phyloP scores from a whole-genome alignment of 2,329 filamentous ascomycete species.

The Ophiocordyceps robertsii region DNA sequence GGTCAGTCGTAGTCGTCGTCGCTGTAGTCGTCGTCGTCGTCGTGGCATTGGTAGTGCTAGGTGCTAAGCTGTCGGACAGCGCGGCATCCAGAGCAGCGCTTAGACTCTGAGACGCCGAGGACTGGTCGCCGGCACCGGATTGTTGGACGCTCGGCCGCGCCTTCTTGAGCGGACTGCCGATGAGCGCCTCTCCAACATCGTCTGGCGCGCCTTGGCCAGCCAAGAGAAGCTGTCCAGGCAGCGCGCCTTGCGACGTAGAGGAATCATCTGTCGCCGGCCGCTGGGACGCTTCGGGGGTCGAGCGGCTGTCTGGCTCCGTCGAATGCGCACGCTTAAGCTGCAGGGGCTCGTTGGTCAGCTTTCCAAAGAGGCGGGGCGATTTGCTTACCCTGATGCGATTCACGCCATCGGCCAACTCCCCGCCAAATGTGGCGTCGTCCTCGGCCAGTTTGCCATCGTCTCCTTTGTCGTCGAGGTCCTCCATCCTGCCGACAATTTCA shows the following conservation, averaged over 20 bases:
- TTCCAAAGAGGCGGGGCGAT: neutral
- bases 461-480: constrained; percentile 50
- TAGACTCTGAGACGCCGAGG: constrained; percentile 17
- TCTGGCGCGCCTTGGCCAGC: constrained; percentile 18
- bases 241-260: constrained; percentile 13
- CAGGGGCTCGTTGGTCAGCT: neutral
- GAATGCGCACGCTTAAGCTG: constrained; percentile 70
- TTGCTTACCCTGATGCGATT: constrained; percentile 67
- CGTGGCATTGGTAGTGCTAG: neutral
- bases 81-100: constrained; percentile 20
- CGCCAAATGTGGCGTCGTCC: constrained; percentile 59
- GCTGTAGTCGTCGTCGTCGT: neutral
- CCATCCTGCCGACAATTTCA: constrained; percentile 49
- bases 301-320: constrained; percentile 45
- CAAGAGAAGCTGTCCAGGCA: constrained; percentile 6
- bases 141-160: constrained; percentile 46
- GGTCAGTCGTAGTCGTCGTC: neutral
- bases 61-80: constrained; percentile 10
- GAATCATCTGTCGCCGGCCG: constrained; percentile 30
- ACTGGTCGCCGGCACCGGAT: constrained; percentile 10
- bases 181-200: constrained; percentile 22
- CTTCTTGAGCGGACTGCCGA: constrained; percentile 66
- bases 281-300: constrained; percentile 18
- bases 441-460: constrained; percentile 45
- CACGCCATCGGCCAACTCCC: constrained; percentile 68